These are phyloP conservation scores for Trichoderma atroviride DNA, from an alignment of 2,329 filamentous ascomycete species.

Conservation along the genomic window DNA sequence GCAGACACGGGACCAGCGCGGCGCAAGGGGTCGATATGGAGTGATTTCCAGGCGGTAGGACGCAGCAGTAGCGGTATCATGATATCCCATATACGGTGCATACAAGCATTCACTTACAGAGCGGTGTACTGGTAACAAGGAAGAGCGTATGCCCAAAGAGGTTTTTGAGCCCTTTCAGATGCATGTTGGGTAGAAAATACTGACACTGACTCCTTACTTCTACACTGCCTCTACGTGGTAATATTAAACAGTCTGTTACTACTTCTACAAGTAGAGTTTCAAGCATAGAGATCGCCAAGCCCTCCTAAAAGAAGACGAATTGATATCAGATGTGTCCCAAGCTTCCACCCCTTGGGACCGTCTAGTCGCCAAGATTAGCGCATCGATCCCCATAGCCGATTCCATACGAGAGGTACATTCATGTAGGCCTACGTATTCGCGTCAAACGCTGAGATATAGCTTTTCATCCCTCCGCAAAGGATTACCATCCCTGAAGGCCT, in stretches of 20 bases:
- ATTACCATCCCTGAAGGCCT: background rate
- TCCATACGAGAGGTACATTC: background rate
- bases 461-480: background rate
- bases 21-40: background rate
- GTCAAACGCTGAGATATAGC: background rate
- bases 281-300: background rate
- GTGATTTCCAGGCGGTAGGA: background rate
- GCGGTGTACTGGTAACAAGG: background rate
- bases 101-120: background rate
- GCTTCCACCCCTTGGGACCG: background rate
- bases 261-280: background rate
- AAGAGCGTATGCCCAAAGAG: background rate
- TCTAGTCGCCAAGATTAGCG: background rate
- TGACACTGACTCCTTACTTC: background rate
- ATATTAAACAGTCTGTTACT: background rate
- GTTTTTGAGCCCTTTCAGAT: background rate
- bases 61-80: background rate
- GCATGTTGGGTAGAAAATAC: background rate
- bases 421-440: background rate
- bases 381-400: background rate
- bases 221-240: too few relatives aligned
- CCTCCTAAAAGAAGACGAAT: background rate
- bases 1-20: background rate
- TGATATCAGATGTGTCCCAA: background rate
- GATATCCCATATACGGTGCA: background rate